These are phyloP conservation scores for Trichoderma parareesei DNA, from an alignment of 495 filamentous ascomycete species.

Conservation along the genomic window DNA sequence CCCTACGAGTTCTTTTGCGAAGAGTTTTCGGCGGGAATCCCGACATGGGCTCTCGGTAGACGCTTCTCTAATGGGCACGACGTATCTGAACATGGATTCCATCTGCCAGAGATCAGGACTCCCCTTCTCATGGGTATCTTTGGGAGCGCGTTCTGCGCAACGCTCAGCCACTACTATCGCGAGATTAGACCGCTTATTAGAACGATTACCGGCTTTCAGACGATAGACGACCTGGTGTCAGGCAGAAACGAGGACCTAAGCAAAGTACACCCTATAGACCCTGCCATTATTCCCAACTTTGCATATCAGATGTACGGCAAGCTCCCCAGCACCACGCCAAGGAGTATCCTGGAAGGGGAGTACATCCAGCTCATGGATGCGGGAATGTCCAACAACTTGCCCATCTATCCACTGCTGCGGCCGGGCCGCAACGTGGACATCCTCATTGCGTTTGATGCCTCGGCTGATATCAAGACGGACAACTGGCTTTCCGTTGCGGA, in stretches of 20 bases:
- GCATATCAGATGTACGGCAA: conserved; percentile 67
- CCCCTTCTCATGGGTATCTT: conserved; percentile 84
- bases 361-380: conserved; percentile 91
- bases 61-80: conserved; percentile 66
- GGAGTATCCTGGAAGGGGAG: conserved; percentile 57
- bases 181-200: conserved; percentile 76
- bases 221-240: conserved; percentile 79
- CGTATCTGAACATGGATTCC: conserved; percentile 43
- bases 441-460: conserved; percentile 49
- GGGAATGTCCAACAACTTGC: conserved; percentile 96
- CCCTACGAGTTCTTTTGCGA: conserved; percentile 97
- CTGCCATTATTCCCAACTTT: conserved; percentile 81
- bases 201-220: conserved; percentile 62
- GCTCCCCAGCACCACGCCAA: conserved; percentile 65
- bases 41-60: conserved; percentile 85
- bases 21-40: conserved; percentile 79
- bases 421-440: conserved; percentile 84
- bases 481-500: conserved; percentile 90
- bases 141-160: conserved; percentile 93
- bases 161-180: conserved; percentile 89
- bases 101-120: conserved; percentile 72
- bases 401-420: conserved; percentile 86
- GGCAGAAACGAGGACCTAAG: conserved; percentile 72
- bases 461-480: conserved; percentile 34
- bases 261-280: conserved; percentile 88